These are phyloP conservation scores for Closterium sp. DNA, from an alignment of 139 green algal species.

Conservation along the genomic window DNA sequence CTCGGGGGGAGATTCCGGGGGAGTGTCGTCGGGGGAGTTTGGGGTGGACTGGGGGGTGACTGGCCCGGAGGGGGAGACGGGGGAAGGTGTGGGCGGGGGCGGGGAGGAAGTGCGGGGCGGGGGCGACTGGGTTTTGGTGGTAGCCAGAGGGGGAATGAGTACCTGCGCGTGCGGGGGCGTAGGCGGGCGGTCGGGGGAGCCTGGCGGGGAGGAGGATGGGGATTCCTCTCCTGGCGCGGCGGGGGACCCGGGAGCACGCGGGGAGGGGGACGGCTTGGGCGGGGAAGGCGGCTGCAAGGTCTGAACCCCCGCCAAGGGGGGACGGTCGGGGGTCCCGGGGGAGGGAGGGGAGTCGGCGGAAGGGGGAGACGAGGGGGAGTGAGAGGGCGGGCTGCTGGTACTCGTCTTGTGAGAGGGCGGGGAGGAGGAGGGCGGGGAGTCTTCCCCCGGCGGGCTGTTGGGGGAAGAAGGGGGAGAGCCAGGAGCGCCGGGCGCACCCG, in stretches of 20 bases:
- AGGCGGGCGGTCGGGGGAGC: background rate
- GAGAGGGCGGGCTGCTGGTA: background rate
- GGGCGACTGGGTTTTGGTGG: background rate
- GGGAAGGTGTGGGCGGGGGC: background rate
- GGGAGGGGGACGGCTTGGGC: background rate
- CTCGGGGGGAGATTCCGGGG: background rate
- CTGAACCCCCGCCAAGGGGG: background rate
- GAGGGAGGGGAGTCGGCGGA: background rate
- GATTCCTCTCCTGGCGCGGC: too few relatives aligned
- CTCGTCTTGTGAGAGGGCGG: background rate
- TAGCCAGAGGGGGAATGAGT: background rate
- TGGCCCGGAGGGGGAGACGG: background rate
- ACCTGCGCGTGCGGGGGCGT: background rate
- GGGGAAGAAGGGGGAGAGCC: background rate
- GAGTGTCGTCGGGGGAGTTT: background rate
- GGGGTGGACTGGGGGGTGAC: background rate
- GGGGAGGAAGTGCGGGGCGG: background rate
- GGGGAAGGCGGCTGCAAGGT: background rate
- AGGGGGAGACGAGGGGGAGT: background rate
- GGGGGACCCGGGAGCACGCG: background rate
- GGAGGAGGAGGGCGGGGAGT: background rate
- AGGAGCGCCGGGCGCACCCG: too few relatives aligned
- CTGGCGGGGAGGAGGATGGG: too few relatives aligned
- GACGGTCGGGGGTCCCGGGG: background rate
- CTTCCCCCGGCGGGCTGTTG: background rate